Conservation (phyloP, 345 rosid genomes). For the Euphorbia tirucalli region DNA sequence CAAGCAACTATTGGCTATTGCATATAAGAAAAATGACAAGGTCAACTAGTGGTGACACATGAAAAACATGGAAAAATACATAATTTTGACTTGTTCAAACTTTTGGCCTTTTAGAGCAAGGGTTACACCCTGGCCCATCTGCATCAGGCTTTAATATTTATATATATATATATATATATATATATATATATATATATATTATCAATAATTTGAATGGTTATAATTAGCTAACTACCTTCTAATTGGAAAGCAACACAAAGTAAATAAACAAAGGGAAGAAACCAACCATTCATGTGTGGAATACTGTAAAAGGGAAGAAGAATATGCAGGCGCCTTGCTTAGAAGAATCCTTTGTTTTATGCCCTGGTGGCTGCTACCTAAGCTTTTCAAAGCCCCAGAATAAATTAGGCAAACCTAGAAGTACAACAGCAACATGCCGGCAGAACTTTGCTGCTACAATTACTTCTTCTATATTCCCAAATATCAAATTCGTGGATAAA, state of each 20-base stretch:
- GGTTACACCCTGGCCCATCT: constrained; percentile 10
- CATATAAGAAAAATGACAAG: too few relatives aligned
- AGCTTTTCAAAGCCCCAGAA: constrained; percentile 37
- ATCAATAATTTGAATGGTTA: neutral
- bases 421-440: constrained; percentile 59
- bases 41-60: neutral
- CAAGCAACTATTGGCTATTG: too few relatives aligned
- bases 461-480: constrained; percentile 63
- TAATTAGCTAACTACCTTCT: neutral
- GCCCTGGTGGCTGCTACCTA: constrained; percentile 65
- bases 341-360: constrained; percentile 42
- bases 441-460: constrained; percentile 60
- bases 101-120: constrained; percentile 4
- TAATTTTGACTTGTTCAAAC: constrained; percentile 32
- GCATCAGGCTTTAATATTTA: neutral
- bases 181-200: too few relatives aligned
- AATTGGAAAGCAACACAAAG: neutral
- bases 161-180: too few relatives aligned
- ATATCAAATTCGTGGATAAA: constrained; percentile 62
- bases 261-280: constrained; percentile 5
- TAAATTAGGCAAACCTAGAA: constrained; percentile 33
- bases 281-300: constrained; percentile 3
- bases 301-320: neutral
- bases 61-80: constrained; percentile 22
- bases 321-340: constrained; percentile 42